Conservation (phyloP, 1,139 yeast species). For the Yamadazyma diddensiae region DNA sequence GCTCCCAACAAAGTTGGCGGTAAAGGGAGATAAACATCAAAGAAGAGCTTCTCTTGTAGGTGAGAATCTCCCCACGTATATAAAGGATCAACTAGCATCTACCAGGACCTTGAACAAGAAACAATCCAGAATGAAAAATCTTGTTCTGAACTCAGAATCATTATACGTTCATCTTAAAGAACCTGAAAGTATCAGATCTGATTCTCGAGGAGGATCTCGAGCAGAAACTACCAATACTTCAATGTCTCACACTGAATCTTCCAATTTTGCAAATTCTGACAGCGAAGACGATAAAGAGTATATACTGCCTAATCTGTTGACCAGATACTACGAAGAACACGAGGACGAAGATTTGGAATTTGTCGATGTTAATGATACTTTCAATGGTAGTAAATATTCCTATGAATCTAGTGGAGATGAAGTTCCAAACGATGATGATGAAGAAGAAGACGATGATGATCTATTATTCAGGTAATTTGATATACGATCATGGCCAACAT, state of each 20-base stretch:
- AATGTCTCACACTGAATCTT: constrained; percentile 8
- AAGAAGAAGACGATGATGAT: constrained; percentile 15
- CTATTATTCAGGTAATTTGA: neutral
- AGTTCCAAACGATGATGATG: too few relatives aligned
- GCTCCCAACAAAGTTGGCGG: too few relatives aligned
- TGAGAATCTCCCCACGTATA: constrained; percentile 38
- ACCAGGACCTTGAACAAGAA: constrained; percentile 10
- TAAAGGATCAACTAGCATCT: constrained; percentile 27
- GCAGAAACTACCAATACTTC: neutral
- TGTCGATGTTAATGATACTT: constrained; percentile 22
- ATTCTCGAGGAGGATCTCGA: too few relatives aligned
- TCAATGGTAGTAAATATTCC: constrained; percentile 8
- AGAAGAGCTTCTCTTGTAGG: constrained; percentile 38
- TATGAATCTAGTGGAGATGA: too few relatives aligned
- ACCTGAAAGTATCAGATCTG: constrained; percentile 13
- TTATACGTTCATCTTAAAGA: constrained; percentile 30
- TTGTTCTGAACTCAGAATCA: constrained; percentile 38
- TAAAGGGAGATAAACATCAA: constrained; percentile 3
- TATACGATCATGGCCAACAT: constrained; percentile 1
- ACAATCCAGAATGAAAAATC: constrained; percentile 31
- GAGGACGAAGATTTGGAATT: constrained; percentile 30
- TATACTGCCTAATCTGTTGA: constrained; percentile 42
- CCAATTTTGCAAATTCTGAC: constrained; percentile 13
- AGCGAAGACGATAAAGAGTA: constrained; percentile 38
- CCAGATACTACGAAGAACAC: constrained; percentile 26